Percentiles rank a stretch among this genome's conserved stretches.
These are phyloP conservation scores for Cicer arietinum DNA, from an alignment of 306 rosid genomes.

Conservation along the genomic window DNA sequence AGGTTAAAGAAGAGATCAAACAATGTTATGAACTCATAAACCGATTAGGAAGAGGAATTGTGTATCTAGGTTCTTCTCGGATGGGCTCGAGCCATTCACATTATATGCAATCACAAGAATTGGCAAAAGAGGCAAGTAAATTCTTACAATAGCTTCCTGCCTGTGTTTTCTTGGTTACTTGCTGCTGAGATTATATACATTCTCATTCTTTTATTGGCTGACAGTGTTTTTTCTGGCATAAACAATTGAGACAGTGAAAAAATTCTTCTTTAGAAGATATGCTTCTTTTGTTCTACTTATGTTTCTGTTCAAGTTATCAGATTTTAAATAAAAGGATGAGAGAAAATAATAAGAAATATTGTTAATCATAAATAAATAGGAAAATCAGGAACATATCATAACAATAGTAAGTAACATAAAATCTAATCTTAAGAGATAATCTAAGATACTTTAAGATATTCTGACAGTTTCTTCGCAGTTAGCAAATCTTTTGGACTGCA, in stretches of 20 bases:
- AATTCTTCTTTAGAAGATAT: slow-evolving; percentile 20
- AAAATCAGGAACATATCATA: too few species aligned
- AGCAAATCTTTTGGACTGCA: slow-evolving; percentile 81
- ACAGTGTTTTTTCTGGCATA: not conserved
- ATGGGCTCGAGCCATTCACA: slow-evolving; percentile 78
- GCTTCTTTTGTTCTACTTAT: slow-evolving; percentile 2
- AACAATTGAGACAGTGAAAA: not conserved
- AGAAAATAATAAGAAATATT: too few species aligned
- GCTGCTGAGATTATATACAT: slow-evolving; percentile 19
- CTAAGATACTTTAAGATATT: too few species aligned
- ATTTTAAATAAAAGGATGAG: too few species aligned
- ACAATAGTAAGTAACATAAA: too few species aligned
- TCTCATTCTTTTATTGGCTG: not conserved
- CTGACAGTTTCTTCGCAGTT: slow-evolving; percentile 51
- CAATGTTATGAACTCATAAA: slow-evolving; percentile 82
- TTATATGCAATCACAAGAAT: slow-evolving; percentile 64
- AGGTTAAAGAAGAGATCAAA: slow-evolving; percentile 84
- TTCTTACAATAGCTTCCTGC: slow-evolving; percentile 33
- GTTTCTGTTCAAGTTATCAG: too few species aligned
- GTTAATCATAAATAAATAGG: too few species aligned
- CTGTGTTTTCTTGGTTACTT: slow-evolving; percentile 38
- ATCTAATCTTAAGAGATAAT: too few species aligned
- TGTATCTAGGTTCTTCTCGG: slow-evolving; percentile 93
- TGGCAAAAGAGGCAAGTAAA: slow-evolving; percentile 75
- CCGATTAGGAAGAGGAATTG: slow-evolving; percentile 82